Evolutionary conservation across 2,329 filamentous ascomycete genomes (phyloP).

Genomic region (Fusarium goolgardi): DNA sequence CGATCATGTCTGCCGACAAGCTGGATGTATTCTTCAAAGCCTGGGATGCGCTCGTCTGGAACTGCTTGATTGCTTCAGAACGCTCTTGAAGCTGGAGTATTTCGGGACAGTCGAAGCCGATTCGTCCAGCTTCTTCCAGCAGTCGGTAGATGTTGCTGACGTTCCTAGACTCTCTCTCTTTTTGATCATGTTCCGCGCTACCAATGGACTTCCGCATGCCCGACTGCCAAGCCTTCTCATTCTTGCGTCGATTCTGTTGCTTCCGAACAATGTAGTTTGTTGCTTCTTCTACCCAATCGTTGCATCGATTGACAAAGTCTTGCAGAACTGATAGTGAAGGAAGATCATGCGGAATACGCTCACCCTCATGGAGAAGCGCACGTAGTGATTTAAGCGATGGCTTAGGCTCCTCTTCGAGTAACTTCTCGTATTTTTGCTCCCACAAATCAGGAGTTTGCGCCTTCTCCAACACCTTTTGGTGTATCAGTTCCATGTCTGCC

Average conservation of each 20-base stretch:
- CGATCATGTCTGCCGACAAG: constrained; percentile 78
- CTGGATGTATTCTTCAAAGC: constrained; percentile 74
- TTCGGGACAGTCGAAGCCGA: constrained; percentile 94
- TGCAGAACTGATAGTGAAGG: constrained; percentile 83
- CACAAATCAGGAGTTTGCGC: constrained; percentile 86
- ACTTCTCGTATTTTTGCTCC: constrained; percentile 88
- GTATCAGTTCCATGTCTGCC: constrained; percentile 72
- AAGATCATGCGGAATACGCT: constrained; percentile 93
- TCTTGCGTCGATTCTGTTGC: constrained; percentile 96
- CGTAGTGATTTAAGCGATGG: constrained; percentile 89
- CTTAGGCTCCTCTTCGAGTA: constrained; percentile 84
- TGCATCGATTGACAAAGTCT: constrained; percentile 93
- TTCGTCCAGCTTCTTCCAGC: constrained; percentile 82
- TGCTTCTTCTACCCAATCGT: constrained; percentile 97
- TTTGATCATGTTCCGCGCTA: constrained; percentile 70
- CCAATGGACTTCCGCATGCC: constrained; percentile 76
- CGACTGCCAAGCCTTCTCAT: constrained; percentile 86
- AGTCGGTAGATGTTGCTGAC: constrained; percentile 89
- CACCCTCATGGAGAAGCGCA: constrained; percentile 87
- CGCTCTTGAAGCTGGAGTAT: constrained; percentile 88
- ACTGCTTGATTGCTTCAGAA: constrained; percentile 83
- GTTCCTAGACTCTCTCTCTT: constrained; percentile 87
- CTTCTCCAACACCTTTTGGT: constrained; percentile 85
- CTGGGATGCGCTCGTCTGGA: constrained; percentile 79
- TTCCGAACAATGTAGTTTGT: constrained; percentile 97